Evolutionary conservation across 768 basidiomycete species (phyloP).

Genomic region (Astraeus odoratus): DNA sequence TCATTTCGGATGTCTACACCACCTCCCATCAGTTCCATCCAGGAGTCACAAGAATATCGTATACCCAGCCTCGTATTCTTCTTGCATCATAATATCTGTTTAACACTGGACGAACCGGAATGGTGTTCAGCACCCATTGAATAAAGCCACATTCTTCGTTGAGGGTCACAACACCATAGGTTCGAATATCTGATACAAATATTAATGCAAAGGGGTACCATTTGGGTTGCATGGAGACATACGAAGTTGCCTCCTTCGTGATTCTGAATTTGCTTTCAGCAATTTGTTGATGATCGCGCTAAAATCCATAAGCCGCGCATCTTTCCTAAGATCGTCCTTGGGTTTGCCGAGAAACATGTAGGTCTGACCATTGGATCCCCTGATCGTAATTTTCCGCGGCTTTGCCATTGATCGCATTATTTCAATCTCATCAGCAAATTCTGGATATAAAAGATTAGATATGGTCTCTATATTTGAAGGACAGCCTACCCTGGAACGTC

Average conservation of each 20-base stretch:
- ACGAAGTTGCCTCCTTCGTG: constrained; percentile 87
- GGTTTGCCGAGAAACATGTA: constrained; percentile 97
- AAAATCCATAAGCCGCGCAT: constrained; percentile 96
- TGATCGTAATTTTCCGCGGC: constrained; percentile 85
- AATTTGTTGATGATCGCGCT: constrained; percentile 97
- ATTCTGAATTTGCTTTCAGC: constrained; percentile 89
- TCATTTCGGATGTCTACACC: constrained; percentile 40
- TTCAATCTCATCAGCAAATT: constrained; percentile 74
- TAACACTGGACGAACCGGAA: constrained; percentile 73
- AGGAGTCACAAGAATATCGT: constrained; percentile 10
- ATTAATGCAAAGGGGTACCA: background rate
- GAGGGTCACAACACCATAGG: constrained; percentile 96
- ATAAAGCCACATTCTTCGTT: constrained; percentile 98
- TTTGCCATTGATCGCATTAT: constrained; percentile 89
- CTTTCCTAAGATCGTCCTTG: constrained; percentile 95
- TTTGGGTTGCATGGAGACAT: constrained; percentile 24
- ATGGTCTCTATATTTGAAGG: background rate
- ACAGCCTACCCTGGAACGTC: constrained; percentile 64
- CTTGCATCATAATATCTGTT: constrained; percentile 55
- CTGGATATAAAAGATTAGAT: constrained; percentile 31
- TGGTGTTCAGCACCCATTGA: constrained; percentile 96
- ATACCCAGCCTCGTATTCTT: constrained; percentile 43
- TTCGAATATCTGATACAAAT: constrained; percentile 63
- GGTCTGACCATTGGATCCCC: constrained; percentile 70
- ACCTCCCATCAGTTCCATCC: background rate